A percentile compares a stretch with the other conserved stretches of the same genome.
Evolutionary conservation across 1,139 yeast genomes (phyloP).

Genomic region (Yamadazyma dushanensis): DNA sequence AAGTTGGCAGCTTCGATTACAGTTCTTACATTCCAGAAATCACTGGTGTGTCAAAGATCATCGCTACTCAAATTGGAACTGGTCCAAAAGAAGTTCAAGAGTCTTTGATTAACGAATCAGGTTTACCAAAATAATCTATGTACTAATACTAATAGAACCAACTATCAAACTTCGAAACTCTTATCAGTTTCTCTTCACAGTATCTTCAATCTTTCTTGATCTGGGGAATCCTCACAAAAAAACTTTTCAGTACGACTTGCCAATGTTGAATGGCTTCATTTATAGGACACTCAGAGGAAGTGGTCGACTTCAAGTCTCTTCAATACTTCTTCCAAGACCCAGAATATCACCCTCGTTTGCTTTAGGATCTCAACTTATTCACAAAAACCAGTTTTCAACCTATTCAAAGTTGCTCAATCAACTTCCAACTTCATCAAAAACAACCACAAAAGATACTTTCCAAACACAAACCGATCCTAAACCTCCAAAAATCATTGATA

Average conservation of each 20-base stretch:
- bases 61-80: constrained; percentile 80
- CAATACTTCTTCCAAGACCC: not conserved
- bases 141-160: not conserved
- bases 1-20: constrained; percentile 9
- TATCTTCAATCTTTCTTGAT: not conserved
- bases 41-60: constrained; percentile 76
- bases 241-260: not conserved
- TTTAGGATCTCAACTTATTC: not conserved
- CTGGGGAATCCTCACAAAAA: constrained; percentile 1
- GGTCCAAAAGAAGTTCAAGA: constrained; percentile 70
- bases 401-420: not conserved
- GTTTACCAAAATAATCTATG: constrained; percentile 26
- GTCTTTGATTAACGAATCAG: constrained; percentile 50
- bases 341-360: too few species aligned
- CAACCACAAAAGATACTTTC: not conserved
- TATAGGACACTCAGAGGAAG: not conserved
- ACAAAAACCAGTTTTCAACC: not conserved
- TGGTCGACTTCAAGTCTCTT: not conserved
- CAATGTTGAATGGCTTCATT: not conserved
- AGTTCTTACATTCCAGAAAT: constrained; percentile 34
- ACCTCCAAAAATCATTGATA: constrained; percentile 33
- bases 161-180: too few species aligned
- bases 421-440: not conserved
- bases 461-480: constrained; percentile 1
- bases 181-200: not conserved